Percentiles rank a stretch among this genome's conserved stretches.
Evolutionary conservation across 495 filamentous ascomycete species (phyloP).

Genomic region (Cetradonia linearis): DNA sequence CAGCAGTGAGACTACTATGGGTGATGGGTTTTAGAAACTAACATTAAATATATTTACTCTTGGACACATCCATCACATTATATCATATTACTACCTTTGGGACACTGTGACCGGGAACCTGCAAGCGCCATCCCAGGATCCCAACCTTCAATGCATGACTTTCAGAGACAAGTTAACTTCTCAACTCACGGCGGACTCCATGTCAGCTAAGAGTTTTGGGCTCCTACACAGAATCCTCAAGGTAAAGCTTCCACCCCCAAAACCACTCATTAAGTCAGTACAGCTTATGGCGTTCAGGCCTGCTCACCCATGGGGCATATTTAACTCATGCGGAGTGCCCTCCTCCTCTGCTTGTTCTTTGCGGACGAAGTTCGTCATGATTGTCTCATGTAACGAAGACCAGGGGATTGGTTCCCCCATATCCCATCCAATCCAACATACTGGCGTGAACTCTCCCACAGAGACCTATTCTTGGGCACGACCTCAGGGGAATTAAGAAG

Average conservation of each 20-base stretch:
- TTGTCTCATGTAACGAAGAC: background rate
- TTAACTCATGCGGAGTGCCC: background rate
- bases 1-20: background rate
- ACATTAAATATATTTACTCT: background rate
- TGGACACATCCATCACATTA: background rate
- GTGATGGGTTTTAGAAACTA: background rate
- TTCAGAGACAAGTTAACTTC: background rate
- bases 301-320: background rate
- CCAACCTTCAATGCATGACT: background rate
- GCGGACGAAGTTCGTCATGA: background rate
- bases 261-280: background rate
- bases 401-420: background rate
- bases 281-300: background rate
- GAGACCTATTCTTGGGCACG: background rate
- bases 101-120: background rate
- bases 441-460: background rate
- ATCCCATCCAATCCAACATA: background rate
- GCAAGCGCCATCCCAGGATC: background rate
- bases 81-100: background rate
- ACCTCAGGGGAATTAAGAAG: background rate
- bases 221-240: background rate
- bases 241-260: background rate
- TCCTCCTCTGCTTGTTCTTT: slow-evolving; percentile 1
- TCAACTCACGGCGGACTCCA: background rate
- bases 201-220: background rate